Conservation (phyloP, 768 basidiomycete species). For the Trametes villosa region DNA sequence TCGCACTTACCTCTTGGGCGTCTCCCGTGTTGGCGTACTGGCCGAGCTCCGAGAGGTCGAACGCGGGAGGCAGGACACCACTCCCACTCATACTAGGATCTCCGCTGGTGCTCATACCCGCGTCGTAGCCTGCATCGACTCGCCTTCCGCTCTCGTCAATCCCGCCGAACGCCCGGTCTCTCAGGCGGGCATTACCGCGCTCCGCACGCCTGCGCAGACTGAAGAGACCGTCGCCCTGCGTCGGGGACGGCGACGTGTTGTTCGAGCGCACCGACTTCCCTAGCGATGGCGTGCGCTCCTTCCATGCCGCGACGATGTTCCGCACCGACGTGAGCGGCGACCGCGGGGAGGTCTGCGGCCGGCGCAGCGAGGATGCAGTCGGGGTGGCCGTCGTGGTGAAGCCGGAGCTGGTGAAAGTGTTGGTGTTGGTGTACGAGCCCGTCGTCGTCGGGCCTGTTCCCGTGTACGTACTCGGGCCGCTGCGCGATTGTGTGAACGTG, state of each 20-base stretch:
- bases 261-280: constrained; percentile 27
- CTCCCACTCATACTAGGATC: constrained; percentile 36
- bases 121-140: constrained; percentile 8
- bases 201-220: constrained; percentile 52
- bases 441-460: constrained; percentile 33
- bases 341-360: constrained; percentile 65
- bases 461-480: constrained; percentile 30
- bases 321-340: constrained; percentile 73
- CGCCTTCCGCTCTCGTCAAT: constrained; percentile 17
- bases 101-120: constrained; percentile 34
- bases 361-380: constrained; percentile 56
- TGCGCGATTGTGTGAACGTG: constrained; percentile 44
- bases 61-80: constrained; percentile 47
- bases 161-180: constrained; percentile 21
- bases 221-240: constrained; percentile 50
- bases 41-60: constrained; percentile 52
- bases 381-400: constrained; percentile 37
- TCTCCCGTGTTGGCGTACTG: constrained; percentile 43
- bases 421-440: constrained; percentile 41
- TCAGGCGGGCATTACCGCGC: constrained; percentile 36
- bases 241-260: constrained; percentile 26
- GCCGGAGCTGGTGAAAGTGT: constrained; percentile 40
- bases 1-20: constrained; percentile 47
- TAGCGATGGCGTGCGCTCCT: constrained; percentile 65
- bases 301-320: constrained; percentile 82